Conservation (phyloP, 169 alveolate genomes). For the Prorocentrum cordatum region DNA sequence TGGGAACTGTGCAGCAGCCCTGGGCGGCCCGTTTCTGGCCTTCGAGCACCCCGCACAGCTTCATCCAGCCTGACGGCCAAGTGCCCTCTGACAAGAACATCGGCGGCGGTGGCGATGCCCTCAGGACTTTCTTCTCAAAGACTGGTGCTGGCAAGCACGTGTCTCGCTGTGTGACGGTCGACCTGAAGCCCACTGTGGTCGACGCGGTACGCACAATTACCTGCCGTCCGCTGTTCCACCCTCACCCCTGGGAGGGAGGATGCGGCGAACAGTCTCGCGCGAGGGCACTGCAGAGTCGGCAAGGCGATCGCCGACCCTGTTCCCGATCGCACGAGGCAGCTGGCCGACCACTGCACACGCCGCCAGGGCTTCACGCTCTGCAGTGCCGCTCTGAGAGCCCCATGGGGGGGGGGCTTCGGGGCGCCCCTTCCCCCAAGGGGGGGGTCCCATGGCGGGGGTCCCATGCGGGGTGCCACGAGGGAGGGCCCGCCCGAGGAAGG, state of each 20-base stretch:
- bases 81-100: slow-evolving; percentile 81
- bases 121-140: slow-evolving; percentile 86
- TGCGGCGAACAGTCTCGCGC: slow-evolving; percentile 94
- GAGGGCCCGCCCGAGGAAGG: slow-evolving; percentile 90
- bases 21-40: no score
- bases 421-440: no score
- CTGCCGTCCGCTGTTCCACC: slow-evolving; percentile 93
- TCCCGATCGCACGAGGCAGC: slow-evolving; percentile 90
- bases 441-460: no score
- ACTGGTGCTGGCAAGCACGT: slow-evolving; percentile 88
- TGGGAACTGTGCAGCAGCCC: no score
- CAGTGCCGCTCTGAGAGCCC: no score
- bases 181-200: slow-evolving; percentile 94
- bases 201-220: slow-evolving; percentile 96
- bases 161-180: slow-evolving; percentile 92
- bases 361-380: slow-evolving; percentile 93
- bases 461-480: no score
- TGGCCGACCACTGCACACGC: slow-evolving; percentile 96
- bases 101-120: slow-evolving; percentile 87
- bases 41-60: no score
- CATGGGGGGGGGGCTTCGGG: no score
- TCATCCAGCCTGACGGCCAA: no score
- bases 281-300: slow-evolving; percentile 97
- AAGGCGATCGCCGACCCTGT: slow-evolving; percentile 89
- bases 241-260: slow-evolving; percentile 98